These are phyloP conservation scores for Microcos paniculata DNA, from an alignment of 345 rosid species.

Conservation along the genomic window DNA sequence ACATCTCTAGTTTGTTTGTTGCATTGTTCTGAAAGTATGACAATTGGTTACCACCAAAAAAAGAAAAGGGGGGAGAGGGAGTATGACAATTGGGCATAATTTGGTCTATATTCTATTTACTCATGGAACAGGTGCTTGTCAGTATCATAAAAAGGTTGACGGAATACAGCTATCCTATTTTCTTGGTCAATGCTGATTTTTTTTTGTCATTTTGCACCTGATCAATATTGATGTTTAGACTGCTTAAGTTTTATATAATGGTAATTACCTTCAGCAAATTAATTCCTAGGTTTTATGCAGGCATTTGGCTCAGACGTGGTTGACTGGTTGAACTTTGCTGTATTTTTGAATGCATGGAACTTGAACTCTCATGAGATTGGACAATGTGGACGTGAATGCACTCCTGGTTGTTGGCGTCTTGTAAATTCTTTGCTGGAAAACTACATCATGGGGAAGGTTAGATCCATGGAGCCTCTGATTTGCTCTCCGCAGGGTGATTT, in stretches of 20 bases:
- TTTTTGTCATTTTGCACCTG: neutral
- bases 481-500: conserved; percentile 45
- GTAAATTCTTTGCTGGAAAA: conserved; percentile 60
- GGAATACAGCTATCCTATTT: neutral
- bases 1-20: neutral
- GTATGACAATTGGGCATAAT: neutral
- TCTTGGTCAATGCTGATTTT: neutral
- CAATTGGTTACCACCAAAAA: too few species aligned
- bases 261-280: neutral
- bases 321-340: conserved; percentile 84
- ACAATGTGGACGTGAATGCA: conserved; percentile 25
- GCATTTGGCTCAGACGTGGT: conserved; percentile 60
- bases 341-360: conserved; percentile 81
- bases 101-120: neutral
- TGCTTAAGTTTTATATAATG: conserved; percentile 2
- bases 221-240: neutral
- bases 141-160: neutral
- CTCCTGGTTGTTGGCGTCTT: conserved; percentile 40
- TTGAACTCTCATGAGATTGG: conserved; percentile 53
- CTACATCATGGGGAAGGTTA: conserved; percentile 48
- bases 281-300: conserved; percentile 39
- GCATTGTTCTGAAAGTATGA: neutral
- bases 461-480: conserved; percentile 45
- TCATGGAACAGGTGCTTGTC: neutral
- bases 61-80: too few species aligned